Base-by-base conservation (phyloP, 208 protist genomes). In the Trypanosomatidae sp. region DNA sequence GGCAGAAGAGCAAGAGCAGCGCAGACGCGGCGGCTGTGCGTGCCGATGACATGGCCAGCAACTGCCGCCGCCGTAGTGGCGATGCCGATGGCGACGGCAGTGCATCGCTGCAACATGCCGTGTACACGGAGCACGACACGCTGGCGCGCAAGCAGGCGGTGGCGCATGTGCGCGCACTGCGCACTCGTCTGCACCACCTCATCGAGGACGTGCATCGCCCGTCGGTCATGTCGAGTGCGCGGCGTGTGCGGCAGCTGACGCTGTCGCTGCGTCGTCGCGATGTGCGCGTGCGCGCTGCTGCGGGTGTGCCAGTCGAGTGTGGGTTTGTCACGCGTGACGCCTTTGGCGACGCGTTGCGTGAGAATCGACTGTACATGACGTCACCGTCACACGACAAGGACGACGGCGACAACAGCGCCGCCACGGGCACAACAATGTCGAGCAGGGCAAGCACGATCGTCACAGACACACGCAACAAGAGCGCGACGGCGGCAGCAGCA, bases 301-400 rank as follows among this genome's bases (percentile, higher is more conserved):
- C 82, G 46, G 41, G 30, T 4, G n/a, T n/a, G n/a, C n/a, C n/a
- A n/a, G 21, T 49, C 0, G 7, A 49, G 11, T 57, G 20, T 8
- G 63, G 49, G n/a, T 92, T 86, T 38, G 43, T 92, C 22, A 59
- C 56, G 10, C 33, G 33, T 5, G 49, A 50, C 0, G 57, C 38
- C 35, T 92, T 92, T 45, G 2, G 56, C n/a, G 47, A 24, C 5
- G 75, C 71, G 4, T 42, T 92, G 37, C 63, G 63, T 15, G 50
- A 53, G 48, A 51, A 71, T n/a, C 67, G 83, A 0, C 61, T 92
- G 16, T 92, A 88, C 60, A 41, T 92, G 10, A n/a, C 28, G n/a
- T 53, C 68, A 38, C n/a, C n/a, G n/a, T n/a, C n/a, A n/a, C n/a
- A n/a, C n/a, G n/a, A n/a, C n/a, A n/a, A n/a, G n/a, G n/a, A n/a